Evolutionary conservation across 306 rosid genomes (phyloP).

Genomic region (Castanospermum australe): DNA sequence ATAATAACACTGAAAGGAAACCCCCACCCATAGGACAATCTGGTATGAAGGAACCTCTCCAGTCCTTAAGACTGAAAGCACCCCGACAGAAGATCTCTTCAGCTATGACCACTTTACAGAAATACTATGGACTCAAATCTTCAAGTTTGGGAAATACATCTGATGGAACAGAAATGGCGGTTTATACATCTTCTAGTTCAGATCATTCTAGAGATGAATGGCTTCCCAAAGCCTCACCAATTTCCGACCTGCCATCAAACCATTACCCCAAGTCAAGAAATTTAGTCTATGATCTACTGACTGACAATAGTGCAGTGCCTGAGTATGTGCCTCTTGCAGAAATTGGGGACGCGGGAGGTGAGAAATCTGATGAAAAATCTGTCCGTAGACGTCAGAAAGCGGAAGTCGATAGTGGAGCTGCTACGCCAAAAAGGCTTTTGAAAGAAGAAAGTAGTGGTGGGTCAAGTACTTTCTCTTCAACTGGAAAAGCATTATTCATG

Average conservation of each 20-base stretch:
- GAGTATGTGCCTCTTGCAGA: conserved; percentile 40
- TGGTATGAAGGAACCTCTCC: conserved; percentile 43
- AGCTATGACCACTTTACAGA: conserved; percentile 69
- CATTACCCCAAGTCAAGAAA: conserved; percentile 44
- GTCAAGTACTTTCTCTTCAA: conserved; percentile 53
- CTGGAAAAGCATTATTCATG: conserved; percentile 64
- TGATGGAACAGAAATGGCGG: conserved; percentile 64
- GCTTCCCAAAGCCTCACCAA: conserved; percentile 47
- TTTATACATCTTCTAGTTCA: conserved; percentile 47
- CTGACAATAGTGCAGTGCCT: conserved; percentile 45
- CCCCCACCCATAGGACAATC: conserved; percentile 44
- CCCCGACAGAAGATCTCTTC: conserved; percentile 48
- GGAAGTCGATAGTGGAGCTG: conserved; percentile 54
- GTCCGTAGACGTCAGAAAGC: conserved; percentile 78
- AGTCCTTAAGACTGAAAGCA: conserved; percentile 45
- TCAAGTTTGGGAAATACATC: conserved; percentile 23
- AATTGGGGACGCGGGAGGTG: conserved; percentile 49
- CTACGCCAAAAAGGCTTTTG: conserved; percentile 54
- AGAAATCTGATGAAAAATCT: conserved; percentile 69
- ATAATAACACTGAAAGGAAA: conserved; percentile 29
- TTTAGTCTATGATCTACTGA: conserved; percentile 40
- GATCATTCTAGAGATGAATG: conserved; percentile 42
- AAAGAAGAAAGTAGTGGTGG: conserved; percentile 59
- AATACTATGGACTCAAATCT: conserved; percentile 64
- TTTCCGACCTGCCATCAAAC: conserved; percentile 33